phyloP scores from a whole-genome alignment of 1,139 yeast genomes.

The Pichia sp. region DNA sequence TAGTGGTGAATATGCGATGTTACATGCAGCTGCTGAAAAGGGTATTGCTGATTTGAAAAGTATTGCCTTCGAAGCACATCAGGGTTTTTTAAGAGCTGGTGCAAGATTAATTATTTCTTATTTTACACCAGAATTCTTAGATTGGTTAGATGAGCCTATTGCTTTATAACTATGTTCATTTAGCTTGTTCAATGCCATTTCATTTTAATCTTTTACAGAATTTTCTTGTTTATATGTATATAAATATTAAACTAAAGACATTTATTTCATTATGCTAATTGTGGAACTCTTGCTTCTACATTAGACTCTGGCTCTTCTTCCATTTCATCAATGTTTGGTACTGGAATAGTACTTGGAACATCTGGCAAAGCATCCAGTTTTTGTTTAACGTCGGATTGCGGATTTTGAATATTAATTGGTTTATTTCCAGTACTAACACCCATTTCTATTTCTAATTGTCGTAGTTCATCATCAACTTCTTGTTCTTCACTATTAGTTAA shows the following conservation, averaged over 20 bases:
- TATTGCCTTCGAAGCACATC: constrained; percentile 87
- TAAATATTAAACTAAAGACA: too few species aligned
- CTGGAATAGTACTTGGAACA: constrained; percentile 26
- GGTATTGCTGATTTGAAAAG: constrained; percentile 83
- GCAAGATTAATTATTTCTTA: constrained; percentile 87
- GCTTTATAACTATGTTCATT: constrained; percentile 3
- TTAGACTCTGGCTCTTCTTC: constrained; percentile 20
- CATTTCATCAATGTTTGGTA: constrained; percentile 18
- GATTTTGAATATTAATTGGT: too few species aligned
- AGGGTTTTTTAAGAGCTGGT: constrained; percentile 93
- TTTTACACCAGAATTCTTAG: constrained; percentile 93
- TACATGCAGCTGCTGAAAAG: constrained; percentile 97
- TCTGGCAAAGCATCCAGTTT: constrained; percentile 17
- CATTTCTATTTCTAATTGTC: constrained; percentile 41
- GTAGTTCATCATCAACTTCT: constrained; percentile 63
- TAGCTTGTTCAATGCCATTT: background rate
- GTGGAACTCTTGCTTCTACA: constrained; percentile 9
- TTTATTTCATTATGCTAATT: constrained; percentile 6
- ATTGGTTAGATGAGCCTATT: constrained; percentile 59
- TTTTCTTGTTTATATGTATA: background rate
- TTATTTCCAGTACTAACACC: constrained; percentile 16
- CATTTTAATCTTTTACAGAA: too few species aligned
- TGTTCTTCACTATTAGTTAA: constrained; percentile 53
- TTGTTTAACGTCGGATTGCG: background rate
- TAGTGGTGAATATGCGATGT: constrained; percentile 96